Evolutionary conservation across 148 eudicot species (phyloP).

Genomic region (Talinum fruticosum): DNA sequence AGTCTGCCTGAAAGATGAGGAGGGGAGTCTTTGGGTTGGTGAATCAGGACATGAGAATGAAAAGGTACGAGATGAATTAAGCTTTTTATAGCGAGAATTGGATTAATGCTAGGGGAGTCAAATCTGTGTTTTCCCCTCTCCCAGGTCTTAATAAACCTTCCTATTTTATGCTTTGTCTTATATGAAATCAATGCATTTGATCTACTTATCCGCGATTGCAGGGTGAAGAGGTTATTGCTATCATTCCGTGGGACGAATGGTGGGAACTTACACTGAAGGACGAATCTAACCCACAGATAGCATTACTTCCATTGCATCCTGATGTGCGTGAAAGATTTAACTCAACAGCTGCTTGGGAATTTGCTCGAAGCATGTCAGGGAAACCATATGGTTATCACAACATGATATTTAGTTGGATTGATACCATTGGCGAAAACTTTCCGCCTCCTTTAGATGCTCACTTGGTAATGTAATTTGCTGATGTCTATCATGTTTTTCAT

Average conservation of each 20-base stretch:
- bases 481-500: background rate
- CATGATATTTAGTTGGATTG: slow-evolving; percentile 99
- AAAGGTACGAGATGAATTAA: slow-evolving; percentile 47
- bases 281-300: slow-evolving; percentile 87
- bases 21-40: slow-evolving; percentile 93
- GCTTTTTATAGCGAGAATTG: background rate
- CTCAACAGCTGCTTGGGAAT: slow-evolving; percentile 93
- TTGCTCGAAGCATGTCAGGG: slow-evolving; percentile 92
- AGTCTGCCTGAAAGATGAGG: slow-evolving; percentile 89
- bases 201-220: slow-evolving; percentile 25
- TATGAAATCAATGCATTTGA: background rate
- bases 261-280: slow-evolving; percentile 89
- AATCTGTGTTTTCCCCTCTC: background rate
- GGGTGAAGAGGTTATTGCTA: slow-evolving; percentile 95
- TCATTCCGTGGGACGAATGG: slow-evolving; percentile 98
- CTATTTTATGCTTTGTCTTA: background rate
- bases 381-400: slow-evolving; percentile 99
- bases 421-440: slow-evolving; percentile 85
- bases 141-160: background rate
- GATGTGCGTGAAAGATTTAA: slow-evolving; percentile 80
- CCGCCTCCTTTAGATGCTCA: slow-evolving; percentile 99
- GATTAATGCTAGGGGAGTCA: background rate
- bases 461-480: slow-evolving; percentile 52
- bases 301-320: slow-evolving; percentile 87
- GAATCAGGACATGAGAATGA: slow-evolving; percentile 99